A percentile compares a stretch with the other conserved stretches of the same genome.
Conservation (phyloP, 768 basidiomycete species). For the Calocybe indica region DNA sequence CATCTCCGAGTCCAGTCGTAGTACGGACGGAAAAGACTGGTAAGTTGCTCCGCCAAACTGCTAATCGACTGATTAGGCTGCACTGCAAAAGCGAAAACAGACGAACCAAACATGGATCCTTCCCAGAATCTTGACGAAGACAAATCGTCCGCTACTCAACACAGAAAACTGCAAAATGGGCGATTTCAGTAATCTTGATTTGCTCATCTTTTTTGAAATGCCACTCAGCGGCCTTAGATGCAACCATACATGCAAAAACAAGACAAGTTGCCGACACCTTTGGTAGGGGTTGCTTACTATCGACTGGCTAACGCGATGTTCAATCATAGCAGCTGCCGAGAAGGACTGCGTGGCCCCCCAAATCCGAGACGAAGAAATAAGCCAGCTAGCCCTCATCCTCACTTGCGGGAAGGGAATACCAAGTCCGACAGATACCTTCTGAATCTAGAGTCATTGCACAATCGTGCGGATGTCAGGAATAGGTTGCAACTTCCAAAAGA, state of each 20-base stretch:
- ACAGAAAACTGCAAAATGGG: too few relatives aligned
- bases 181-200: too few relatives aligned
- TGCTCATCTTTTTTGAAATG: too few relatives aligned
- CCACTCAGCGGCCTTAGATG: slow-evolving; percentile 40
- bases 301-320: neutral
- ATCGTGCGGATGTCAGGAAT: slow-evolving; percentile 33
- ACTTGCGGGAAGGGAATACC: slow-evolving; percentile 4
- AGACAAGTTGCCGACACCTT: slow-evolving; percentile 65
- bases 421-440: slow-evolving; percentile 22
- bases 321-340: slow-evolving; percentile 54
- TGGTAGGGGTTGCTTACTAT: slow-evolving; percentile 41
- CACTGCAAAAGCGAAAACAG: too few relatives aligned
- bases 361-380: slow-evolving; percentile 27
- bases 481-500: slow-evolving; percentile 32
- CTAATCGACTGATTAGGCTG: too few relatives aligned
- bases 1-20: too few relatives aligned
- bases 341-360: slow-evolving; percentile 42
- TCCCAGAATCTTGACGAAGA: too few relatives aligned
- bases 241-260: slow-evolving; percentile 78
- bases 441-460: slow-evolving; percentile 37
- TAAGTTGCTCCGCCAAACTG: too few relatives aligned
- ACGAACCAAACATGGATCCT: too few relatives aligned
- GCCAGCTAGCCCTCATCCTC: slow-evolving; percentile 1
- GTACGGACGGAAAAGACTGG: too few relatives aligned
- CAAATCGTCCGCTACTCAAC: too few relatives aligned